Conservation (phyloP, 2,329 filamentous ascomycete genomes). For the Coniella lustricola region DNA sequence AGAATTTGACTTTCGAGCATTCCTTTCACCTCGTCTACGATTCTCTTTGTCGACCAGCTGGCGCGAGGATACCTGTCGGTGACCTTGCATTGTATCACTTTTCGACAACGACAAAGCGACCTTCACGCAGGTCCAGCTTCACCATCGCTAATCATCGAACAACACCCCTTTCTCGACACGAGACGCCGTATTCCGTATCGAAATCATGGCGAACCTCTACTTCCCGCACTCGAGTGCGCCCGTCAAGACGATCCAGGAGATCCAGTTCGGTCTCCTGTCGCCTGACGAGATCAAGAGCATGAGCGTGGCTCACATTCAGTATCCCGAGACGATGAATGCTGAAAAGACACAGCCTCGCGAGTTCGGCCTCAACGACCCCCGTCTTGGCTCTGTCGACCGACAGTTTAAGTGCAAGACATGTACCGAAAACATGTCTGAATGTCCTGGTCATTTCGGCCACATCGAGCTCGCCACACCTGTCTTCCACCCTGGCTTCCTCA, state of each 20-base stretch:
- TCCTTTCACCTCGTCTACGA: constrained; percentile 5
- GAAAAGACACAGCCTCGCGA: constrained; percentile 84
- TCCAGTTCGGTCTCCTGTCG: constrained; percentile 95
- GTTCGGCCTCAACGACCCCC: constrained; percentile 88
- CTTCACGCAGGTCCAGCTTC: constrained; percentile 1
- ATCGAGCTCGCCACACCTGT: constrained; percentile 96
- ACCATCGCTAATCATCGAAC: constrained; percentile 13
- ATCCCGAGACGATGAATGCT: constrained; percentile 99
- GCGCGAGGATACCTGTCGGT: not conserved
- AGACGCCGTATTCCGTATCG: constrained; percentile 27
- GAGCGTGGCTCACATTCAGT: constrained; percentile 93
- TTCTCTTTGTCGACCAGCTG: not conserved
- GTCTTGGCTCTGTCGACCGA: constrained; percentile 92
- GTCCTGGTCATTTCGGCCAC: constrained; percentile 96
- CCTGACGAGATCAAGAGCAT: constrained; percentile 99
- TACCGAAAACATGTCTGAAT: constrained; percentile 90
- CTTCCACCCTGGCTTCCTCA: constrained; percentile 92
- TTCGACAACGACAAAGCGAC: constrained; percentile 3
- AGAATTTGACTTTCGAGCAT: constrained; percentile 2
- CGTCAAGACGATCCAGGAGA: constrained; percentile 96
- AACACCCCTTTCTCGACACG: not conserved
- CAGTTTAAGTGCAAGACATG: constrained; percentile 95
- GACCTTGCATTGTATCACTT: constrained; percentile 1
- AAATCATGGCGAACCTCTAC: constrained; percentile 83
- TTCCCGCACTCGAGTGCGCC: constrained; percentile 91